Evolutionary conservation across 1,284 basidiomycete species (phyloP), one percentile per base, ranked within the genome.

Genomic region (Ustilago xerochloae): DNA sequence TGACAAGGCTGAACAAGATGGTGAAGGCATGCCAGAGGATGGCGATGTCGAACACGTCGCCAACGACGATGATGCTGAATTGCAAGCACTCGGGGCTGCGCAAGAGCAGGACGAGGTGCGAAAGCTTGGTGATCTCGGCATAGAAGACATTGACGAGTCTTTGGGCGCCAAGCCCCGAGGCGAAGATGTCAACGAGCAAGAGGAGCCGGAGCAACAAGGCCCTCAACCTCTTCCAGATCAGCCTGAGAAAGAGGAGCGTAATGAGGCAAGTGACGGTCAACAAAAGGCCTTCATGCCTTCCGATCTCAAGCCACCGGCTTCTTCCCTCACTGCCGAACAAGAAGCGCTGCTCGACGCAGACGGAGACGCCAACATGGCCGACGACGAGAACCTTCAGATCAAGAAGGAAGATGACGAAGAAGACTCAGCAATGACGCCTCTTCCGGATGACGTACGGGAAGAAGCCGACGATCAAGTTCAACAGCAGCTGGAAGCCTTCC

Each of bases 51-150:
- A 97, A 83, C 95, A 97, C 84, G 86, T 93, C n/a, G 89, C 88
- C 20, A 90, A 92, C 8, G 87, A 87, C 48, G 86, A 86, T 13
- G 90, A 90, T 60, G 87, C 91, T 48, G 90, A 92, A 53, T 91
- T 92, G 88, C 94, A 98, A 84, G 94, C 94, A 0, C 88, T 98
- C 12, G 96, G 94, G 6, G 90, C 92, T 1, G 92, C 94, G 0
- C 67, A 79, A 33, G 78, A 82, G 46, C 93, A 95, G 26, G 79
- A 81, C 52, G 78, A 81, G 50, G 89, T 90, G 33, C 90, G 92
- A 33, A 93, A 91, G 80, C 87, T 97, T 50, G 89, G 61, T 29
- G 65, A 70, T 41, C 75, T 63, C 5, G 63, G 63, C 20, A 68
- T 78, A 32, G 81, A 84, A 38, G 82, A 80, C 32, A 58, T 70